A percentile compares a stretch with the other conserved stretches of the same genome.
These are phyloP conservation scores for Gelatoporia subvermispora DNA, from an alignment of 768 basidiomycete species.

Conservation along the genomic window DNA sequence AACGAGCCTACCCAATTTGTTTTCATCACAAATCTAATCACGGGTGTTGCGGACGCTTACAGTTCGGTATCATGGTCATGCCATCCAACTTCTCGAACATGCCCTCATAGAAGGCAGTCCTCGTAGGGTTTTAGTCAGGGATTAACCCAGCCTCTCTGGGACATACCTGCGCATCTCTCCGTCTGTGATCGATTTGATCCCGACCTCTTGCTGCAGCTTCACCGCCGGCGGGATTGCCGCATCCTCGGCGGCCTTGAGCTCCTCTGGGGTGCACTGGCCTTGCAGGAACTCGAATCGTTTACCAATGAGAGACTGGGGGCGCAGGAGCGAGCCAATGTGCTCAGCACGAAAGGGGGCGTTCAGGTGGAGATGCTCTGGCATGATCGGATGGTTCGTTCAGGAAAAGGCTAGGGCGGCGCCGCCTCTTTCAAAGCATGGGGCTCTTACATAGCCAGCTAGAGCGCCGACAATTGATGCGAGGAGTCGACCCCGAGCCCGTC, in stretches of 20 bases:
- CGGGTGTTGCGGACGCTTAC: slow-evolving; percentile 24
- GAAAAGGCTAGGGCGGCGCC: background rate
- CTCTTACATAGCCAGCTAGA: too few relatives aligned
- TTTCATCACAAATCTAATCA: background rate
- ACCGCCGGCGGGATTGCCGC: slow-evolving; percentile 48
- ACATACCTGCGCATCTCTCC: slow-evolving; percentile 38
- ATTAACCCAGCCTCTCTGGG: background rate
- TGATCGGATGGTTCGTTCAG: background rate
- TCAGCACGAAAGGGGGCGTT: slow-evolving; percentile 43
- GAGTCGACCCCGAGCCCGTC: too few relatives aligned
- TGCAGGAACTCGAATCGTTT: slow-evolving; percentile 40
- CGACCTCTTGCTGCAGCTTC: slow-evolving; percentile 48
- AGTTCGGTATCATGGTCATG: slow-evolving; percentile 46
- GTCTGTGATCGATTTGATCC: slow-evolving; percentile 54
- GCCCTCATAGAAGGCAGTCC: slow-evolving; percentile 54
- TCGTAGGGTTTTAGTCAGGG: slow-evolving; percentile 17
- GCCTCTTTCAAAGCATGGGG: background rate
- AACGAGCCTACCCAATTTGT: slow-evolving; percentile 8
- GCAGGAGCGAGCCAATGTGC: slow-evolving; percentile 59
- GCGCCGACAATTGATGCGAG: too few relatives aligned
- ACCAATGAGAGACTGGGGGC: slow-evolving; percentile 44
- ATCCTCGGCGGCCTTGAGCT: slow-evolving; percentile 45
- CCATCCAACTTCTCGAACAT: slow-evolving; percentile 63
- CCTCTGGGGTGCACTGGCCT: slow-evolving; percentile 33
- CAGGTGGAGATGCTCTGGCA: slow-evolving; percentile 12